These are phyloP conservation scores for Cyberlindnera mrakii DNA, from an alignment of 805 yeast genomes.

Conservation along the genomic window DNA sequence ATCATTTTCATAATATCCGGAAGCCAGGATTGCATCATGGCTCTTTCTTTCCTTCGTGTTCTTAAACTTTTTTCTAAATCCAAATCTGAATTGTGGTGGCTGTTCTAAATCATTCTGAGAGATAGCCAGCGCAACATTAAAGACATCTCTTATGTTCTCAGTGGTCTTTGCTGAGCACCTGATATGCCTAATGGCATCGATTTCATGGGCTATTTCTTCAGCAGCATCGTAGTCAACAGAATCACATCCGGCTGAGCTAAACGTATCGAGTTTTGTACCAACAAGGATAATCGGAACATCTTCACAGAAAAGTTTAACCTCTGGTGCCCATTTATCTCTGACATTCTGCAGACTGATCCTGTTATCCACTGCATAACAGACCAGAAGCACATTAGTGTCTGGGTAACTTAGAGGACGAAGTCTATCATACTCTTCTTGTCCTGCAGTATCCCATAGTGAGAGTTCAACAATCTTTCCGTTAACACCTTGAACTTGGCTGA, in stretches of 20 bases:
- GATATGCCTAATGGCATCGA: conserved; percentile 66
- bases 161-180: conserved; percentile 75
- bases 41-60: conserved; percentile 1
- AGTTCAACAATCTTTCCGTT: conserved; percentile 53
- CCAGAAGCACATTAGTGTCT: conserved; percentile 66
- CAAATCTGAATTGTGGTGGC: conserved; percentile 1
- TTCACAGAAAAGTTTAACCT: conserved; percentile 76
- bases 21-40: conserved; percentile 12
- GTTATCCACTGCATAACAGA: conserved; percentile 70
- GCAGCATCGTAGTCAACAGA: conserved; percentile 36
- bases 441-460: conserved; percentile 87
- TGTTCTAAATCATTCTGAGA: conserved; percentile 16
- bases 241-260: conserved; percentile 24
- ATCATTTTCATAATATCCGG: conserved; percentile 13
- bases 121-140: conserved; percentile 45
- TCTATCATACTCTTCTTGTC: conserved; percentile 82
- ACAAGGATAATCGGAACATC: conserved; percentile 70
- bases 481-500: conserved; percentile 45
- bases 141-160: conserved; percentile 61
- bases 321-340: conserved; percentile 83
- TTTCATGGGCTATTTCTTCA: conserved; percentile 42
- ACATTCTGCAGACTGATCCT: conserved; percentile 63
- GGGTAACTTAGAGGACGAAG: conserved; percentile 75
- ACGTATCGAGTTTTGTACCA: conserved; percentile 76
- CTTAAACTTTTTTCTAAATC: conserved; percentile 2